These are phyloP conservation scores for Psophocarpus tetragonolobus DNA, from an alignment of 306 rosid species.

Conservation along the genomic window DNA sequence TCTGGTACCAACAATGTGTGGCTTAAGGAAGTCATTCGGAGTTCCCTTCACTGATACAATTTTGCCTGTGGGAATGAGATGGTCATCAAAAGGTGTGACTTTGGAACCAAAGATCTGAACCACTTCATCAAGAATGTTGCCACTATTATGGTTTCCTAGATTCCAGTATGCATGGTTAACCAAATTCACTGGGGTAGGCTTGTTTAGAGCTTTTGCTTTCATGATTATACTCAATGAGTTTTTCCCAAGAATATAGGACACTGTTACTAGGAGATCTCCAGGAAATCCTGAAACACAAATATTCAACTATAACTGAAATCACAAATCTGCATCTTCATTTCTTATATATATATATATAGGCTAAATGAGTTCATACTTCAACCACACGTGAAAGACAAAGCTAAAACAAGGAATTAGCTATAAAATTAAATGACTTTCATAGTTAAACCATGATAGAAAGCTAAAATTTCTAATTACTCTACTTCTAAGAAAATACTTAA, in stretches of 20 bases:
- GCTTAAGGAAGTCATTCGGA: constrained; percentile 67
- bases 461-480: no score
- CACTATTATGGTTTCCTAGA: constrained; percentile 76
- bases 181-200: constrained; percentile 82
- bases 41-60: constrained; percentile 43
- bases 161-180: constrained; percentile 87
- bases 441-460: no score
- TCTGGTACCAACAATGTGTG: constrained; percentile 56
- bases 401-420: no score
- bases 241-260: constrained; percentile 56
- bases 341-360: no score
- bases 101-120: constrained; percentile 71
- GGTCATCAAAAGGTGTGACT: constrained; percentile 56
- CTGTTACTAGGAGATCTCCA: constrained; percentile 69
- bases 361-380: no score
- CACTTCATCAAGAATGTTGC: constrained; percentile 58
- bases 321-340: background rate
- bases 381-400: no score
- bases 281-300: constrained; percentile 69
- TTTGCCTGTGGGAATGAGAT: constrained; percentile 78
- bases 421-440: no score
- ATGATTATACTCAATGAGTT: constrained; percentile 50
- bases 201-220: constrained; percentile 79
- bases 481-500: no score
- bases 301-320: background rate